Base-by-base conservation (phyloP, 768 basidiomycete genomes). In the Cystofilobasidium capitatum region DNA sequence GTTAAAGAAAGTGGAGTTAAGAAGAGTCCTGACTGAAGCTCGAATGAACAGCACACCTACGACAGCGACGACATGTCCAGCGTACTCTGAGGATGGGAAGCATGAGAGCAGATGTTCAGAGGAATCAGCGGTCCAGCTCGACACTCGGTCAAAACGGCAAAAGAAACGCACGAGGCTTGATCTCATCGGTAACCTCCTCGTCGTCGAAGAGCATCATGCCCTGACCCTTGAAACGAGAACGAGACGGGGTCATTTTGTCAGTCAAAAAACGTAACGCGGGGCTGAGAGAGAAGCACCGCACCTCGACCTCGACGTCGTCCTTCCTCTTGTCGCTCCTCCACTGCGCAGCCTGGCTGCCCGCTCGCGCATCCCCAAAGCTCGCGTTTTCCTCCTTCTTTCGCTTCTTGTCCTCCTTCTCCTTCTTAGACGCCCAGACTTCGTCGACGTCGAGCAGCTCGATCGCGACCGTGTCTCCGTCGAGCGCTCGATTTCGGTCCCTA, bases 381-480 rank as follows among this genome's bases (percentile, higher is more conserved):
- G 91, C 87, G 75, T 93, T 96, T 79, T 98, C 96, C 79, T 98
- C 96, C 83, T 99, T 99, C 81, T 98, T 98, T 75, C 94, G 83
- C 81, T 99, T 98, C 86, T 99, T 99, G 81, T 98, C 96, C 77
- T 98, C 96, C 80, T 99, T 99, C 80, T 99, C 96, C 79, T 99
- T 99, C 83, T 99, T 99, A 7, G 96, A 96, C 12, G 89, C 88
- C 78, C 79, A 80, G 17, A 75, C 73, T 33, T 60, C 68, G 57
- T 69, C 68, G 44, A 69, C 68, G 73, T 99, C 96, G 64, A 99
- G 82, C 54, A 99, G 83, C 77, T 99, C 96, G 29, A 99, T 90
- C 26, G 94, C 96, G 66, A 99, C 91, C 65, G 98, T 94, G 75
- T 99, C 96, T 31, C 96, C 96, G 77, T 99, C 96, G 42, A 99